Evolutionary conservation across 2,329 filamentous ascomycete species (phyloP).

Genomic region (Scortechinia acanthostroma): DNA sequence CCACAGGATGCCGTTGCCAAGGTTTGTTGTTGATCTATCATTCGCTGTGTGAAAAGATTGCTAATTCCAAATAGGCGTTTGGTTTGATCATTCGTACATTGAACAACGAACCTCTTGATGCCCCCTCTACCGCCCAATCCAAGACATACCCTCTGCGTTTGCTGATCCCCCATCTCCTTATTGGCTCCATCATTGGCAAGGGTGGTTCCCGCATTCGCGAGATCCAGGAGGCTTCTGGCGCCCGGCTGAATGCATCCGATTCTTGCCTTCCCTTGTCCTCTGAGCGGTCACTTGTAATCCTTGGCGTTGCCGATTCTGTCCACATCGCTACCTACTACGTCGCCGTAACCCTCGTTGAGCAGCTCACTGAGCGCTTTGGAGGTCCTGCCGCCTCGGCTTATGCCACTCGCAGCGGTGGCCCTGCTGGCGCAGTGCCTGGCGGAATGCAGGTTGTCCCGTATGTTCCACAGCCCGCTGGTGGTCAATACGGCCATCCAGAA

Average conservation of each 20-base stretch:
- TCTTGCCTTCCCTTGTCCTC: conserved; percentile 89
- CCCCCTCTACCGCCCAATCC: conserved; percentile 82
- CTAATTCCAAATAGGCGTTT: conserved; percentile 60
- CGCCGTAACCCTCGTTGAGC: conserved; percentile 92
- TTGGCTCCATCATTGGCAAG: conserved; percentile 98
- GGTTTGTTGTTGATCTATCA: conserved; percentile 38
- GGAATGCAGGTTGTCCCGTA: conserved; percentile 99
- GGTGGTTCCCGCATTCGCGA: conserved; percentile 91
- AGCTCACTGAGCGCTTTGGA: conserved; percentile 92
- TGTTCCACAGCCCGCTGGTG: conserved; percentile 83
- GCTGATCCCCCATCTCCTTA: conserved; percentile 91
- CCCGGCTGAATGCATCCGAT: conserved; percentile 91
- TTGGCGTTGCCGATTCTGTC: conserved; percentile 94
- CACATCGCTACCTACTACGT: conserved; percentile 99
- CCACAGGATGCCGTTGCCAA: conserved; percentile 95
- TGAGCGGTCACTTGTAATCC: conserved; percentile 93
- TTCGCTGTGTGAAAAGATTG: conserved; percentile 3
- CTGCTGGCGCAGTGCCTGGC: conserved; percentile 86
- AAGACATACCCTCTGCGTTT: conserved; percentile 96
- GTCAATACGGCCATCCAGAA: conserved; percentile 85
- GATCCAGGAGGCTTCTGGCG: conserved; percentile 95
- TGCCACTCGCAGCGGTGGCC: conserved; percentile 85
- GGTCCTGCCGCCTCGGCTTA: conserved; percentile 96
- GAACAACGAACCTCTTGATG: conserved; percentile 88
- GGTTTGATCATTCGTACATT: conserved; percentile 95